phyloP scores from a whole-genome alignment of 139 green algal genomes.

The Chlamydomonas sphaeroides region DNA sequence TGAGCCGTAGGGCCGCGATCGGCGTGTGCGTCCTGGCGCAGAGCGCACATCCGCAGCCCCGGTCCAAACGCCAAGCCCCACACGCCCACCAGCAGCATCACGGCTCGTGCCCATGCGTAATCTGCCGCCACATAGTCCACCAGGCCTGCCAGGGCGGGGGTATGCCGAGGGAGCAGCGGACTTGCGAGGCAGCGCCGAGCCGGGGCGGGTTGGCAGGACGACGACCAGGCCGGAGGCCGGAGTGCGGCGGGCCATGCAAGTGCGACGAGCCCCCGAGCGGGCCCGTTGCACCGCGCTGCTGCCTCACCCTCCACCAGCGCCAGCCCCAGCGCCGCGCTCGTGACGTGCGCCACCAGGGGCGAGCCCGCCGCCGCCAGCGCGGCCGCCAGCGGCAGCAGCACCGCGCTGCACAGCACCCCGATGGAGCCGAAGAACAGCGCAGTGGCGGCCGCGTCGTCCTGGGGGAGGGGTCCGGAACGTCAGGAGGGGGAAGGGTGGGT shows the following conservation, averaged over 20 bases:
- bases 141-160: conserved; percentile 68
- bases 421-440: conserved; percentile 86
- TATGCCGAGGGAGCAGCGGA: too few relatives aligned
- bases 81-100: conserved; percentile 81
- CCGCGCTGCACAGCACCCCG: conserved; percentile 73
- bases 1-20: too few relatives aligned
- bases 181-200: too few relatives aligned
- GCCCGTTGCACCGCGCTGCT: background rate
- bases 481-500: too few relatives aligned
- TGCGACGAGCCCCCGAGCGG: too few relatives aligned
- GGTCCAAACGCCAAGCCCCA: too few relatives aligned
- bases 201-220: too few relatives aligned
- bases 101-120: conserved; percentile 95
- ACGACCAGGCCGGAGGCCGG: too few relatives aligned
- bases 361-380: conserved; percentile 36
- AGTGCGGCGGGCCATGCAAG: too few relatives aligned
- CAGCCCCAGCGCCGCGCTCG: conserved; percentile 48
- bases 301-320: conserved; percentile 59
- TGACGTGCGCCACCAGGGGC: conserved; percentile 39
- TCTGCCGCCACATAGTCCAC: conserved; percentile 96
- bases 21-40: too few relatives aligned
- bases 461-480: background rate
- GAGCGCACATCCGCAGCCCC: too few relatives aligned
- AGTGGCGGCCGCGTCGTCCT: conserved; percentile 50
- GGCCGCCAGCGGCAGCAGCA: conserved; percentile 45